Evolutionary conservation across 768 basidiomycete species (phyloP).

Genomic region (Leucocoprinus birnbaumii): DNA sequence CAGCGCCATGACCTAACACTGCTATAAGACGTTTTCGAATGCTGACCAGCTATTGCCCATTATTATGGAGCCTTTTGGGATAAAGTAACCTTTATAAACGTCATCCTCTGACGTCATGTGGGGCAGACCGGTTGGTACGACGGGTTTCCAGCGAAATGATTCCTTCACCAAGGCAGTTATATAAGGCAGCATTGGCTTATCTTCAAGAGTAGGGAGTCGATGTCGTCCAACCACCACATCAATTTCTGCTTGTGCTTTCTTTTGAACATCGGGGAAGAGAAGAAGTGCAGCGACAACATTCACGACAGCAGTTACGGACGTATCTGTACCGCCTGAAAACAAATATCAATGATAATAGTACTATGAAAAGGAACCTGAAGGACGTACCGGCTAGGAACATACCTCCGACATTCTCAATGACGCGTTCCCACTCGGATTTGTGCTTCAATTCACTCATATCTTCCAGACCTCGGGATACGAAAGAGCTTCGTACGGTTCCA

Average conservation of each 20-base stretch:
- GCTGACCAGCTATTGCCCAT: constrained; percentile 24
- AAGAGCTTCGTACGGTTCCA: background rate
- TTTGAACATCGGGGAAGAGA: constrained; percentile 28
- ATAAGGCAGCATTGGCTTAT: constrained; percentile 31
- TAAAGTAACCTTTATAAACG: constrained; percentile 33
- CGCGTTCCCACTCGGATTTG: background rate
- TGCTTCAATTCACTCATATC: background rate
- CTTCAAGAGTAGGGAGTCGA: constrained; percentile 32
- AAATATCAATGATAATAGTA: background rate
- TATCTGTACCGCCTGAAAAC: constrained; percentile 8
- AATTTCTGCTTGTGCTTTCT: constrained; percentile 37
- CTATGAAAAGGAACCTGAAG: background rate
- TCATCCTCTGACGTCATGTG: constrained; percentile 30
- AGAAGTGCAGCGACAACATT: constrained; percentile 9
- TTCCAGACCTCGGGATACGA: constrained; percentile 1
- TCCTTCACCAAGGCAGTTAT: constrained; percentile 31
- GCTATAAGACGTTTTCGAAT: no score
- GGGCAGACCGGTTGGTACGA: constrained; percentile 23
- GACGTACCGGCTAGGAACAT: constrained; percentile 1
- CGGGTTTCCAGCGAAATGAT: constrained; percentile 23
- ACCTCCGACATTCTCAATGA: constrained; percentile 2
- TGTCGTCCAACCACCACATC: constrained; percentile 28
- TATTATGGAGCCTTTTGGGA: constrained; percentile 34
- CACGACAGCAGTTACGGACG: constrained; percentile 4
- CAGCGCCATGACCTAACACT: no score